phyloP scores from a whole-genome alignment of 495 filamentous ascomycete species.

The Neurospora intermedia region DNA sequence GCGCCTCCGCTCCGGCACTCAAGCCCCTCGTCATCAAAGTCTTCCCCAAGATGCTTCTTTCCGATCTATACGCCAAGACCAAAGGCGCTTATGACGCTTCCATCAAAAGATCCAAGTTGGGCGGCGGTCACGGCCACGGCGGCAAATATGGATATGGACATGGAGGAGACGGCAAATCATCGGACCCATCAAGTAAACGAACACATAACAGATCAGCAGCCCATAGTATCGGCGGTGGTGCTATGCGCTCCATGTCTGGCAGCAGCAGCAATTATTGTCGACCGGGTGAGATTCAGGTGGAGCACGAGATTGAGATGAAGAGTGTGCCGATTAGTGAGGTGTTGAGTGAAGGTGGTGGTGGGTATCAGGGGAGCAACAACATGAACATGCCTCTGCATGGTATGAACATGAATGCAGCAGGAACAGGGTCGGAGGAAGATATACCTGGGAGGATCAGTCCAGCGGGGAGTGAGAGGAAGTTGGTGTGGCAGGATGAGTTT shows the following conservation, averaged over 20 bases:
- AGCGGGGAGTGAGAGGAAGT: slow-evolving; percentile 11
- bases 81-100: slow-evolving; percentile 5
- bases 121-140: not conserved
- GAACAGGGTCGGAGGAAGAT: not conserved
- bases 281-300: slow-evolving; percentile 5
- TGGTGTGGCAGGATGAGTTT: slow-evolving; percentile 4
- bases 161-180: not conserved
- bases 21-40: slow-evolving; percentile 19
- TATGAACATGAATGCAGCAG: not conserved
- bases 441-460: slow-evolving; percentile 3
- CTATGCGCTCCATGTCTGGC: not conserved
- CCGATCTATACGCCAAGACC: slow-evolving; percentile 8
- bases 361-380: too few relatives aligned
- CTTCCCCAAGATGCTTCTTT: slow-evolving; percentile 19
- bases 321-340: slow-evolving; percentile 5
- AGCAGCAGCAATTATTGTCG: not conserved
- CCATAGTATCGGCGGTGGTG: not conserved
- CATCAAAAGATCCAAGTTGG: not conserved
- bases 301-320: slow-evolving; percentile 13
- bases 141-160: not conserved
- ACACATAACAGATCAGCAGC: not conserved
- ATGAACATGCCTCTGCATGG: too few relatives aligned
- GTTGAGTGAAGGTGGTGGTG: not conserved
- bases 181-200: not conserved
- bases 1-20: slow-evolving; percentile 37